Percentiles rank a stretch among this genome's conserved stretches.
phyloP scores from a whole-genome alignment of 805 yeast species.

The Wickerhamomyces sydowiorum region DNA sequence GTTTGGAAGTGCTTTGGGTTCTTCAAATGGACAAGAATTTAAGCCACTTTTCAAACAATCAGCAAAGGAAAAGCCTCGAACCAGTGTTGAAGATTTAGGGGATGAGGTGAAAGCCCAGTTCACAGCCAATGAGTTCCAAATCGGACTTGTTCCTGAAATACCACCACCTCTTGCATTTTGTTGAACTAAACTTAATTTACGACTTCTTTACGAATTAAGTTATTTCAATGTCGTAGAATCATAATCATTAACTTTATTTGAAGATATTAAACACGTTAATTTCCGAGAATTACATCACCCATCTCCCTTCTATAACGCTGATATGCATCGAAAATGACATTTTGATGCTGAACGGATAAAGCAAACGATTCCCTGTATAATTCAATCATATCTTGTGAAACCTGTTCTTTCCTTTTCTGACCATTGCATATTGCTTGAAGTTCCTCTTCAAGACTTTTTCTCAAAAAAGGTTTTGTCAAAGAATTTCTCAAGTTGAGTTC shows the following conservation, averaged over 20 bases:
- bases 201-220: not conserved
- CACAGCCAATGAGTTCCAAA: constrained; percentile 36
- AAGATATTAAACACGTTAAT: too few species aligned
- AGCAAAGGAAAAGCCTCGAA: constrained; percentile 22
- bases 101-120: constrained; percentile 43
- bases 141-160: constrained; percentile 66
- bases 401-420: constrained; percentile 40
- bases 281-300: not conserved
- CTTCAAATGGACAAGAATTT: constrained; percentile 8
- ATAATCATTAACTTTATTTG: not conserved
- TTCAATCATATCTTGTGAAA: constrained; percentile 46
- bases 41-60: constrained; percentile 28
- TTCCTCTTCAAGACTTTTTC: constrained; percentile 68
- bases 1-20: constrained; percentile 3
- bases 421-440: constrained; percentile 71
- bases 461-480: constrained; percentile 81
- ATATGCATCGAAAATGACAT: constrained; percentile 30
- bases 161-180: constrained; percentile 59
- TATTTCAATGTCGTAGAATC: too few species aligned
- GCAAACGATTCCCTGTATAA: constrained; percentile 60
- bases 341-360: constrained; percentile 36
- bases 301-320: constrained; percentile 10
- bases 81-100: constrained; percentile 32
- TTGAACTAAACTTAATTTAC: constrained; percentile 6
- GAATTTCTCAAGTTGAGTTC: constrained; percentile 68